Base-by-base conservation (phyloP, 2,329 filamentous ascomycete species). In the Aureobasidium sp. region DNA sequence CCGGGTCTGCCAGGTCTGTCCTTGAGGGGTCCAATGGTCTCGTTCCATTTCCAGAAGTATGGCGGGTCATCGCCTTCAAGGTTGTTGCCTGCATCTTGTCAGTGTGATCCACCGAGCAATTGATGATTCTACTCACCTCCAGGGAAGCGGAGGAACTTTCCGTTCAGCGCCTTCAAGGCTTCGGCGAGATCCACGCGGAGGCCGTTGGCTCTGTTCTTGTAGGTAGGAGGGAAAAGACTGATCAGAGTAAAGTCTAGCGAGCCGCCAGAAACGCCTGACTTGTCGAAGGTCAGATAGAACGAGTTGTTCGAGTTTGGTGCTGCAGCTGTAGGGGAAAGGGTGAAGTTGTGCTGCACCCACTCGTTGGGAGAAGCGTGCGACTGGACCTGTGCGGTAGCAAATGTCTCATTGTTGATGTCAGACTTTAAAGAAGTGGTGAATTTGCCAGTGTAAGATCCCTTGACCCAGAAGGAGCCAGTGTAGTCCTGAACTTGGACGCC, bases 61-160 rank as follows among this genome's bases (percentile, higher is more conserved):
- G 80, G 22, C 71, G 71, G 3, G 82, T 72, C 53, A 77, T 64
- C 61, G 8, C 72, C 81, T 59, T 77, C 74, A 61, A 85, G 77
- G 70, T 84, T 79, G 44, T 51, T 51, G 3, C 45, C 48, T 51
- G n/a, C 3, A 36, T 34, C 1, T 22, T 34, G 17, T 51, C 48
- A 51, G 48, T 22, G 8, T 22, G n/a, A 0, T 14, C 20, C 3
- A 12, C 20, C 7, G 2, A n/a, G 36, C 7, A 6, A n/a, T 36
- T 14, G 22, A 48, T 5, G 7, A 7, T 31, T 15, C 17, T 12
- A 34, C n/a, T 79, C 78, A 75, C 83, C 86, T 6, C 87, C 87
- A 0, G 86, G 86, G 63, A 87, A 82, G 17, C 87, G 80, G 48
- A 89, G 78, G 66, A 87, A 81, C 0, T n/a, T 78, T 79, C 0